Conservation (phyloP, 257 asterid genomes). For the Solanum neorickii region DNA sequence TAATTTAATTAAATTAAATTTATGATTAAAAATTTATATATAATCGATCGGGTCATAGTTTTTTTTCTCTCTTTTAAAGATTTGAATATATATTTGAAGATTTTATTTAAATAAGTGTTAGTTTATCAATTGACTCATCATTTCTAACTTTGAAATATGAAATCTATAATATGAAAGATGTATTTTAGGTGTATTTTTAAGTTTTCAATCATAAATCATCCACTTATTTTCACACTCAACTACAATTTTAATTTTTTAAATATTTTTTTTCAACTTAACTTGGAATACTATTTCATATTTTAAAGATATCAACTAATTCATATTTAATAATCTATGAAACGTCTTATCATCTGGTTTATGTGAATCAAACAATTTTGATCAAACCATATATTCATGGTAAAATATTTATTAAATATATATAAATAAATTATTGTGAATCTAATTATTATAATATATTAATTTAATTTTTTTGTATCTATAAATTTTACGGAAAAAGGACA, state of each 20-base stretch:
- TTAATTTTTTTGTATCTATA: too few species aligned
- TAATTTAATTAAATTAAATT: background rate
- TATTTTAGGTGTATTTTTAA: background rate
- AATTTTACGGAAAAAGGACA: too few species aligned
- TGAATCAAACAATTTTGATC: too few species aligned
- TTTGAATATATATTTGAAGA: background rate
- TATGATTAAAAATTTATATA: background rate
- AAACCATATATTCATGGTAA: too few species aligned
- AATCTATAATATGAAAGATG: background rate
- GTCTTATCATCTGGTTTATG: background rate
- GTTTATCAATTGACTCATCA: background rate
- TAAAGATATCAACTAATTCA: background rate
- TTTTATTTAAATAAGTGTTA: background rate
- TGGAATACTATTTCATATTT: background rate
- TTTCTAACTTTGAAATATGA: background rate
- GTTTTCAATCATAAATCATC: background rate
- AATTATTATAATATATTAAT: too few species aligned
- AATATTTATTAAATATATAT: too few species aligned
- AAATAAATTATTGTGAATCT: too few species aligned
- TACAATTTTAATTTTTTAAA: too few species aligned
- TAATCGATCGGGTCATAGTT: background rate
- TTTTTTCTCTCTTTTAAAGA: background rate
- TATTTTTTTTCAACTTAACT: background rate
- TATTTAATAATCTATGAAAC: background rate
- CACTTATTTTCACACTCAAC: background rate